Percentiles rank a stretch among this genome's conserved stretches.
These are phyloP conservation scores for Heliamphora exappendiculata DNA, from an alignment of 148 eudicot species.

Conservation along the genomic window DNA sequence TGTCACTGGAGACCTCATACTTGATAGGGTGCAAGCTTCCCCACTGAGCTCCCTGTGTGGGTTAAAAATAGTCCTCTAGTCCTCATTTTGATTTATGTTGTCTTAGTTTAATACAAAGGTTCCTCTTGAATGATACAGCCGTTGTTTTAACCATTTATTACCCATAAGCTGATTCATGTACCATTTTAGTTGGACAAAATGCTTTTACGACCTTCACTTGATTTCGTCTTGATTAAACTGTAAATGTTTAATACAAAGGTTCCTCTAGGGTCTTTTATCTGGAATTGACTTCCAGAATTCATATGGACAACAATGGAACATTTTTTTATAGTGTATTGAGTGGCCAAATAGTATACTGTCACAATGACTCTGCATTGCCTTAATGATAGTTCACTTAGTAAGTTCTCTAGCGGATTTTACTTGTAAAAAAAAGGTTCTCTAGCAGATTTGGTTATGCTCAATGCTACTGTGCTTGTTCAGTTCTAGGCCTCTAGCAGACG, in stretches of 20 bases:
- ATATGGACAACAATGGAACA: not conserved
- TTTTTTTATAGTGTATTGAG: not conserved
- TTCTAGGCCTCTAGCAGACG: too few species aligned
- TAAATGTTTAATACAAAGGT: too few species aligned
- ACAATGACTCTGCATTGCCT: not conserved
- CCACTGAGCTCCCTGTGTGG: not conserved
- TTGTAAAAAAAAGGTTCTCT: too few species aligned
- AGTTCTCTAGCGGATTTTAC: not conserved
- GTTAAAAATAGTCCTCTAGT: not conserved
- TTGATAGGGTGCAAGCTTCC: not conserved
- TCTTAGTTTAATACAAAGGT: not conserved
- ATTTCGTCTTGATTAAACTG: not conserved
- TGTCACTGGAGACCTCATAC: not conserved
- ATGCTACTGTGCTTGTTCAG: not conserved
- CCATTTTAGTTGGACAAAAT: not conserved
- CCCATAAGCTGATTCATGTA: not conserved
- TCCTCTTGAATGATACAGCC: too few species aligned
- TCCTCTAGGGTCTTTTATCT: not conserved
- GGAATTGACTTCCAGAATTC: not conserved
- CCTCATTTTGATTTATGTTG: not conserved
- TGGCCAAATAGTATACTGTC: too few species aligned
- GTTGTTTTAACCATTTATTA: not conserved
- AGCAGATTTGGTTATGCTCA: not conserved
- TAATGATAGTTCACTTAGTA: not conserved
- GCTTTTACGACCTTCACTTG: not conserved